These are phyloP conservation scores for Hyphopichia khmerensis DNA, from an alignment of 1,139 yeast species.

Conservation along the genomic window DNA sequence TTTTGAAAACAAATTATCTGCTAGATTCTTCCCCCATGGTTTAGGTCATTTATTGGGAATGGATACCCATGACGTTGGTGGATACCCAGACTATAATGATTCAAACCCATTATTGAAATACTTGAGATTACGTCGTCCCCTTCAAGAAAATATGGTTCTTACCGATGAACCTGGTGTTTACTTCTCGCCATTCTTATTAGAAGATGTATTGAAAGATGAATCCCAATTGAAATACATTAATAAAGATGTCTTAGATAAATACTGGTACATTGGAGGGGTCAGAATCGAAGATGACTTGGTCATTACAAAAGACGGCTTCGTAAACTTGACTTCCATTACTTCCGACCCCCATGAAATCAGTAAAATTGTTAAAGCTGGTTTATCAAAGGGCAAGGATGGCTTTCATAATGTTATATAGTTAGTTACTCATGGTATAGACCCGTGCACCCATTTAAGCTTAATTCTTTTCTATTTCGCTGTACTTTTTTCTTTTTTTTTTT, in stretches of 20 bases:
- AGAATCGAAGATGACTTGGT: conserved; percentile 92
- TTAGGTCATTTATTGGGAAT: conserved; percentile 90
- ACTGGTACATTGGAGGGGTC: conserved; percentile 91
- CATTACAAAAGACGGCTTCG: conserved; percentile 73
- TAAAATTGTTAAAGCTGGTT: conserved; percentile 69
- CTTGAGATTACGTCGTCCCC: conserved; percentile 74
- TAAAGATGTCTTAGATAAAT: conserved; percentile 63
- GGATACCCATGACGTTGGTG: conserved; percentile 97
- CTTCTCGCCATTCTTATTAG: conserved; percentile 78
- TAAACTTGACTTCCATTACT: conserved; percentile 78
- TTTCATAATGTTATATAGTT: conserved; percentile 60
- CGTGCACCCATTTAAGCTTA: background rate
- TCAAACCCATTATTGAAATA: conserved; percentile 71
- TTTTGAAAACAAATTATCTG: conserved; percentile 65
- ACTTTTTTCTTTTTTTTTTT: background rate
- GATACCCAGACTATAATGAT: conserved; percentile 80
- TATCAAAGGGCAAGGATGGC: conserved; percentile 57
- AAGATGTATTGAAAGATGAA: conserved; percentile 60
- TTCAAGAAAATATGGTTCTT: conserved; percentile 77
- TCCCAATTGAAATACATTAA: conserved; percentile 62
- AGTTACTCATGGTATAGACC: background rate
- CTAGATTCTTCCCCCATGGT: conserved; percentile 91
- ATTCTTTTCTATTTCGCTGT: too few species aligned
- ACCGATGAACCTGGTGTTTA: conserved; percentile 97
- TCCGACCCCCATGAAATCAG: conserved; percentile 83